Evolutionary conservation across 2,329 filamentous ascomycete species (phyloP).

Genomic region (Polychaeton citri): DNA sequence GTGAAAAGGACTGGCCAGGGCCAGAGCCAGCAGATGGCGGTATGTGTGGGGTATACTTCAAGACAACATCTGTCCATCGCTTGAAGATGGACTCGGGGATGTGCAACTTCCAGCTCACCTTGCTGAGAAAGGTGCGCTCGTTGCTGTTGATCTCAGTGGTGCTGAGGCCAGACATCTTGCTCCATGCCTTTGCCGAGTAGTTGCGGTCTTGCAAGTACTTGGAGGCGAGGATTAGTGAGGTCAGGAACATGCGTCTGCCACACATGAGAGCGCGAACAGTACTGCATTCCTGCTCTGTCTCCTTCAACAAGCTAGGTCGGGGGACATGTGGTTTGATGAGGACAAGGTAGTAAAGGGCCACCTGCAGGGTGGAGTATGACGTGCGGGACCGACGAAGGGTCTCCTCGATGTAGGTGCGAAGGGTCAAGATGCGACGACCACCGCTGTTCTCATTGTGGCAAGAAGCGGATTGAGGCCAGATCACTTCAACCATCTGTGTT

Average conservation of each 20-base stretch:
- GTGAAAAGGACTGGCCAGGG: slow-evolving; percentile 11
- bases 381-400: slow-evolving; percentile 87
- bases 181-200: slow-evolving; percentile 95
- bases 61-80: slow-evolving; percentile 84
- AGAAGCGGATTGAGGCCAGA: slow-evolving; percentile 83
- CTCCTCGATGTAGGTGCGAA: slow-evolving; percentile 95
- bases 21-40: slow-evolving; percentile 13
- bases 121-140: slow-evolving; percentile 78
- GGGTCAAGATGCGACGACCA: slow-evolving; percentile 67
- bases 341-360: slow-evolving; percentile 90
- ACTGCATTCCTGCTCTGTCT: slow-evolving; percentile 62
- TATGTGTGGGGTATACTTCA: slow-evolving; percentile 59
- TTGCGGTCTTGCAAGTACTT: slow-evolving; percentile 98
- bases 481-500: slow-evolving; percentile 90
- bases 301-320: slow-evolving; percentile 69
- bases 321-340: slow-evolving; percentile 86
- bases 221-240: slow-evolving; percentile 85
- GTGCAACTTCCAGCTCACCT: slow-evolving; percentile 89
- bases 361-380: slow-evolving; percentile 93
- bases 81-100: slow-evolving; percentile 81
- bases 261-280: slow-evolving; percentile 76
- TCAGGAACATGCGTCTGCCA: slow-evolving; percentile 92
- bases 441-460: slow-evolving; percentile 54
- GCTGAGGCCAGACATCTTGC: slow-evolving; percentile 94
- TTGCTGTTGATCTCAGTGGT: slow-evolving; percentile 93